Base-by-base conservation (phyloP, 257 asterid species). In the Solanum lignicaule region DNA sequence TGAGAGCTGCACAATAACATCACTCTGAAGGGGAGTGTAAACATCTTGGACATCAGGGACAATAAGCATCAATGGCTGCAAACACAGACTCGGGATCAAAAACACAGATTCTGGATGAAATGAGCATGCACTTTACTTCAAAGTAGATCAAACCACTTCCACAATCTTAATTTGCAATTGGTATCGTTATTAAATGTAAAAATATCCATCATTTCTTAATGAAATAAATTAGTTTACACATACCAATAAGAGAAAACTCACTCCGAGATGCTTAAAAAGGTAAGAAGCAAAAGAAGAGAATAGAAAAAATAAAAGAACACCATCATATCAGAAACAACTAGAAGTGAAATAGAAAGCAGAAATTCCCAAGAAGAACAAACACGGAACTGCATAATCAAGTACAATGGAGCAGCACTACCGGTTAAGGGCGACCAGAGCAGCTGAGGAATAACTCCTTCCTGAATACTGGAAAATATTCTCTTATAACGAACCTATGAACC, bases 41-140 rank as follows among this genome's bases (percentile, higher is more conserved):
- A 96, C 98, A 83, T 95, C 98, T 93, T 94, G 98, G 72, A 96
- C 95, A 86, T 95, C 99, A 83, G 99, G 98, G 89, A 96, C 98
- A 87, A 96, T 92, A 88, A 96, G 98, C 99, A 96, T 96, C 94
- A 95, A 90, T 27, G 98, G 98, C 98, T 96, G 98, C 94, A 92
- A 66, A 21, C 20, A 38, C 20, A 75, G 21, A 21, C 0, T 11
- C 32, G 0, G 20, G 55, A 75, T 75, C n/a, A n/a, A n/a, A n/a
- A n/a, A n/a, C n/a, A n/a, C n/a, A n/a, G n/a, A n/a, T n/a, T n/a
- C n/a, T n/a, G n/a, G n/a, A n/a, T n/a, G n/a, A n/a, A n/a, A 55
- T 20, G 12, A 20, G n/a, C 2, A 55, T 55, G 66, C 25, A 55
- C 66, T 55, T 55, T 20, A 20, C 66, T 55, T 55, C 66, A 55